Percentiles rank a stretch among this genome's conserved stretches.
These are phyloP conservation scores for Lipomyces starkeyi DNA, from an alignment of 805 yeast species.

Conservation along the genomic window DNA sequence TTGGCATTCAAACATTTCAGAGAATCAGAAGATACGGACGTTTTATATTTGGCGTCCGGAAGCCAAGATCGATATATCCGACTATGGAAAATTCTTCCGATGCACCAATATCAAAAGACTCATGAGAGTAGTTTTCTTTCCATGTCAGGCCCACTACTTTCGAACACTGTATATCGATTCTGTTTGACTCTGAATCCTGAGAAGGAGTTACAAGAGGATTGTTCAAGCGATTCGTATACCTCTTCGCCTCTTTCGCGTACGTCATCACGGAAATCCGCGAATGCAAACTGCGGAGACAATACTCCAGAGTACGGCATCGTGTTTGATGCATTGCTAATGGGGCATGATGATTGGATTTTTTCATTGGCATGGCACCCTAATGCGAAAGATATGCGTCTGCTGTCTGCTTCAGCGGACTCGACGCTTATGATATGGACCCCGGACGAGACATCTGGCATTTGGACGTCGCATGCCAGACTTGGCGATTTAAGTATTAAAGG, in stretches of 20 bases:
- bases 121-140: constrained; percentile 13
- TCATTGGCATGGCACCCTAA: constrained; percentile 80
- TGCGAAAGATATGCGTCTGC: constrained; percentile 56
- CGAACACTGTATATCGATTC: constrained; percentile 30
- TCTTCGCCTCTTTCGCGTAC: constrained; percentile 2
- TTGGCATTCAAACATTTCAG: constrained; percentile 59
- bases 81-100: constrained; percentile 63
- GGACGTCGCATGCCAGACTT: constrained; percentile 80
- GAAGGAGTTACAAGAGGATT: background rate
- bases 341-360: constrained; percentile 98
- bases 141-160: constrained; percentile 27
- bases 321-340: constrained; percentile 93
- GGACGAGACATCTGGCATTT: constrained; percentile 82
- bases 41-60: constrained; percentile 79
- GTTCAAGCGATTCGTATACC: background rate
- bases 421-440: constrained; percentile 94
- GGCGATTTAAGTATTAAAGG: constrained; percentile 97
- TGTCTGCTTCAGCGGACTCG: constrained; percentile 92
- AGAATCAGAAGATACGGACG: constrained; percentile 50
- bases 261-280: constrained; percentile 34
- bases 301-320: constrained; percentile 57
- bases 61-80: constrained; percentile 93
- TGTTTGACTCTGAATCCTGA: constrained; percentile 1
- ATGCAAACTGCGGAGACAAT: background rate
- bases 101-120: constrained; percentile 15